Evolutionary conservation across 106 monocot species (phyloP).

Genomic region (Platanthera guangdongensis): DNA sequence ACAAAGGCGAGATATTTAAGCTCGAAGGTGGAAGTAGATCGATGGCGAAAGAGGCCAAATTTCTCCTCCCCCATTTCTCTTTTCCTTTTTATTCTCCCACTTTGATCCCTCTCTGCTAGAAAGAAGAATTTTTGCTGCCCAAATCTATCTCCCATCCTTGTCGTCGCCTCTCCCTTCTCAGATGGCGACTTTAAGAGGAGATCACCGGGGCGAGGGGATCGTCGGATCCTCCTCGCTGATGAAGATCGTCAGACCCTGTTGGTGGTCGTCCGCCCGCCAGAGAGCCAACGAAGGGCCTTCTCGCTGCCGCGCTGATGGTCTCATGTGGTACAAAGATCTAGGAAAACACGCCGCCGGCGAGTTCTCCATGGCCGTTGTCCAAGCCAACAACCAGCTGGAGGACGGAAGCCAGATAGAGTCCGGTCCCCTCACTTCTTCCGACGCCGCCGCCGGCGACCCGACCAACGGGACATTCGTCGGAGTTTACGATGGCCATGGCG

Average conservation of each 20-base stretch:
- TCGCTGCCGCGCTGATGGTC: conserved; percentile 19
- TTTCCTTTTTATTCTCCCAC: no score
- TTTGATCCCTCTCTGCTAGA: no score
- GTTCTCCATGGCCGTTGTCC: conserved; percentile 36
- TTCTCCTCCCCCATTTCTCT: no score
- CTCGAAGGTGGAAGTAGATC: no score
- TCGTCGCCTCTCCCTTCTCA: no score
- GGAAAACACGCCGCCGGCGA: conserved; percentile 26
- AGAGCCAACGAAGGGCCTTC: not conserved
- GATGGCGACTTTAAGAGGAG: conserved; percentile 1
- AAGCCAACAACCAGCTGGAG: conserved; percentile 23
- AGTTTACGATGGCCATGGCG: conserved; percentile 33
- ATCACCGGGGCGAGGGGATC: not conserved
- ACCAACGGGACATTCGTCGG: conserved; percentile 27
- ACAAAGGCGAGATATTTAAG: no score
- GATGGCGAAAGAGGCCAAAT: no score
- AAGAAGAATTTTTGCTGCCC: no score
- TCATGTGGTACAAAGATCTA: conserved; percentile 28
- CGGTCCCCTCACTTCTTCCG: conserved; percentile 16
- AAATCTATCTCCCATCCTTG: no score
- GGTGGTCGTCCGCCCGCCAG: not conserved
- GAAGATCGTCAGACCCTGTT: conserved; percentile 6
- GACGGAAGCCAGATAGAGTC: conserved; percentile 32
- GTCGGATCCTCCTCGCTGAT: not conserved
- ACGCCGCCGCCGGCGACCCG: not conserved